Conservation (phyloP, 2,329 filamentous ascomycete genomes). For the Colletotrichum gigasporum region DNA sequence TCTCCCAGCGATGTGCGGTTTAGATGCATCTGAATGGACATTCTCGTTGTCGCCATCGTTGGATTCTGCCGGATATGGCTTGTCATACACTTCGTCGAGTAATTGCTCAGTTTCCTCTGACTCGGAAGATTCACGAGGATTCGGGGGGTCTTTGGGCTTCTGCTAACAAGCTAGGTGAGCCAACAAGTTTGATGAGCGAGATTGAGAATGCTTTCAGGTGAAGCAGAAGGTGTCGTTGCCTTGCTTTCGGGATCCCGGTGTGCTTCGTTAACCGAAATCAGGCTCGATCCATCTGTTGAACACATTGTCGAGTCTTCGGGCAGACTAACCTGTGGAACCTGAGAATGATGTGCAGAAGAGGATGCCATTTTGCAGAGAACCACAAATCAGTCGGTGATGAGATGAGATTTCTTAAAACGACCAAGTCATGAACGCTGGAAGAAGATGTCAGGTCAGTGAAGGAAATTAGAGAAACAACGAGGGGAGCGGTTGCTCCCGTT, state of each 20-base stretch:
- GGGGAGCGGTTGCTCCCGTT: neutral
- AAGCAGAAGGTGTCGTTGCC: neutral
- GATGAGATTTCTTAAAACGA: too few relatives aligned
- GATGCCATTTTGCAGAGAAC: too few relatives aligned
- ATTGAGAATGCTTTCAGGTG: neutral
- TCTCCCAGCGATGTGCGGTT: neutral
- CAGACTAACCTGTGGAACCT: neutral
- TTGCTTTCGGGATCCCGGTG: neutral
- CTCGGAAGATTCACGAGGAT: too few relatives aligned
- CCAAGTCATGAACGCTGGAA: too few relatives aligned
- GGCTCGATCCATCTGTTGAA: neutral
- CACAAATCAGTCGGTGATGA: too few relatives aligned
- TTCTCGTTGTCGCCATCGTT: neutral
- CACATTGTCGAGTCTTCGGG: neutral
- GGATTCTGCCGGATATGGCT: too few relatives aligned
- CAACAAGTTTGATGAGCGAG: neutral
- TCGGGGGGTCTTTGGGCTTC: too few relatives aligned
- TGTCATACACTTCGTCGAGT: too few relatives aligned
- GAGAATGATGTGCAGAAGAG: too few relatives aligned
- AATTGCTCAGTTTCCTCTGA: too few relatives aligned
- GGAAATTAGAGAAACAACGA: neutral
- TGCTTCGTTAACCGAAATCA: neutral
- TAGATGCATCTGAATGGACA: neutral
- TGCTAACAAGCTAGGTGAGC: neutral
- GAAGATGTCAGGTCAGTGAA: too few relatives aligned